phyloP scores from a whole-genome alignment of 2,329 filamentous ascomycete species.

The Fusarium sambucinum region DNA sequence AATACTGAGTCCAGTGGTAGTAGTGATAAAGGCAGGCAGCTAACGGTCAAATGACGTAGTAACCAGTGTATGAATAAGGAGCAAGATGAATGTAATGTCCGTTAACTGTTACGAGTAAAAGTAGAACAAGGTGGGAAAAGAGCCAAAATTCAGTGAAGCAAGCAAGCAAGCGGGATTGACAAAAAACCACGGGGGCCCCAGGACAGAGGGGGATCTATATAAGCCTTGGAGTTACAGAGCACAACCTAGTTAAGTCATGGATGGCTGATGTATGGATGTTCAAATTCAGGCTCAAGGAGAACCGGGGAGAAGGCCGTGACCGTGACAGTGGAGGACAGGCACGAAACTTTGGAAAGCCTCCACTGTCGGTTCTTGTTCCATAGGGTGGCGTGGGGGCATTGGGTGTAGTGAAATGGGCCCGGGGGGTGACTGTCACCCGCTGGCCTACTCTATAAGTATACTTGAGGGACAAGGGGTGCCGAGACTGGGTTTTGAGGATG shows the following conservation, averaged over 20 bases:
- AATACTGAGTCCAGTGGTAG: constrained; percentile 5
- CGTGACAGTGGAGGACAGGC: constrained; percentile 28
- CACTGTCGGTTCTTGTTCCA: constrained; percentile 35
- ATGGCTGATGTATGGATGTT: constrained; percentile 9
- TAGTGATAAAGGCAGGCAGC: constrained; percentile 23
- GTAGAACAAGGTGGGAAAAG: constrained; percentile 23
- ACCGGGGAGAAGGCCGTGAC: constrained; percentile 48
- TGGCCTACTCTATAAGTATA: not conserved
- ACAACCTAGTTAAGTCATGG: constrained; percentile 33
- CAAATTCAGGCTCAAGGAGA: constrained; percentile 43
- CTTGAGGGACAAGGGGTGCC: constrained; percentile 14
- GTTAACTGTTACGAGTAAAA: constrained; percentile 4
- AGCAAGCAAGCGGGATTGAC: constrained; percentile 19
- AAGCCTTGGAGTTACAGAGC: constrained; percentile 30
- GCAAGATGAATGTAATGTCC: not conserved
- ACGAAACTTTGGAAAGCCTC: constrained; percentile 30
- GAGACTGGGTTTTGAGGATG: constrained; percentile 4
- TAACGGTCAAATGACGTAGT: constrained; percentile 26
- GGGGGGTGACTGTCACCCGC: constrained; percentile 36
- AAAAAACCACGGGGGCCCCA: constrained; percentile 17
- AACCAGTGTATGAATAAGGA: constrained; percentile 17
- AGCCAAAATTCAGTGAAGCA: constrained; percentile 22
- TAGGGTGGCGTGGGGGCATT: constrained; percentile 40
- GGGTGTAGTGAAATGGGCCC: constrained; percentile 40
- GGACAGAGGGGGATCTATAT: constrained; percentile 43